phyloP scores from a whole-genome alignment of 495 filamentous ascomycete species.

The Geoglossum glabrum region DNA sequence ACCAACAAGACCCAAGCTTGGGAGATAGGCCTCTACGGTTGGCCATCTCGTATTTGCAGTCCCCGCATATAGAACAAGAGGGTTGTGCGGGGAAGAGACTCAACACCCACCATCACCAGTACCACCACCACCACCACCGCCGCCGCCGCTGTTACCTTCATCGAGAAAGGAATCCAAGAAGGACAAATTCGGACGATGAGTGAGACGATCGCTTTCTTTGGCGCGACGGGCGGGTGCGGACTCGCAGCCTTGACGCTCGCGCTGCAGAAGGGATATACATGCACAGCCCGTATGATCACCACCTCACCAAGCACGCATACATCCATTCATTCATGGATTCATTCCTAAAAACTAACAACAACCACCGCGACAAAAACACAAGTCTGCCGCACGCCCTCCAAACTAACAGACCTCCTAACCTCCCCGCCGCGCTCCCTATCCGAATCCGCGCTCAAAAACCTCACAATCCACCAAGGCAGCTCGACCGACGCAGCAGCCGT shows the following conservation, averaged over 20 bases:
- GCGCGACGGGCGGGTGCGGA: conserved; percentile 32
- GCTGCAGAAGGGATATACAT: conserved; percentile 29
- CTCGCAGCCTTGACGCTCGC: conserved; percentile 27
- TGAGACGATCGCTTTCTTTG: conserved; percentile 22
- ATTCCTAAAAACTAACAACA: not conserved
- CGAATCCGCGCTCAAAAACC: conserved; percentile 5
- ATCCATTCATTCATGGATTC: not conserved
- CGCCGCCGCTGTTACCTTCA: too few species aligned
- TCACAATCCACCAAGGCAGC: conserved; percentile 16
- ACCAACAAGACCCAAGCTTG: too few species aligned
- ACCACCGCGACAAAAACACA: not conserved
- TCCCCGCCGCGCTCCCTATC: conserved; percentile 19
- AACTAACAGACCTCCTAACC: conserved; percentile 29
- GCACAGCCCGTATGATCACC: conserved; percentile 16
- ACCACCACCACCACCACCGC: too few species aligned
- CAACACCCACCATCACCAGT: too few species aligned
- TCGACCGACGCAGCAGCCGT: conserved; percentile 13
- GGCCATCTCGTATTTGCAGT: too few species aligned
- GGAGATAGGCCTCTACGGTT: too few species aligned
- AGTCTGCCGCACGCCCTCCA: conserved; percentile 38
- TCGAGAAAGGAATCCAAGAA: too few species aligned
- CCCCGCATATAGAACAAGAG: too few species aligned
- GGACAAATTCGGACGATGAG: too few species aligned
- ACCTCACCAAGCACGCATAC: not conserved
- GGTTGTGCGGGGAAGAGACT: too few species aligned